Base-by-base conservation (phyloP, 345 rosid genomes). In the Gossypium stocksii region DNA sequence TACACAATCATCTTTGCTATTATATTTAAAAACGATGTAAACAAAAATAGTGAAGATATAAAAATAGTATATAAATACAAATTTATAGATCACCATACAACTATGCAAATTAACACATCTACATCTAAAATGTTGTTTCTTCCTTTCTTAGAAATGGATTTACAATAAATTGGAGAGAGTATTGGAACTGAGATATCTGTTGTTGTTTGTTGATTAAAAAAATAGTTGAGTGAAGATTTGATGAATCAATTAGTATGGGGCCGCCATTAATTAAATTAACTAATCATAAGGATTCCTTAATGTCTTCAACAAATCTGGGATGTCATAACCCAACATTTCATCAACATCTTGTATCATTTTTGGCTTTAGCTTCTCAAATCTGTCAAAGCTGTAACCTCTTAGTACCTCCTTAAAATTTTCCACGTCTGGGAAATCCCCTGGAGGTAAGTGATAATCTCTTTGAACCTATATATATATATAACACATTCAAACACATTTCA, bases 261-360 rank as follows among this genome's bases (percentile, higher is more conserved):
- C 14, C 14, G 41, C 3, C 15, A 48, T 48, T 48, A 48, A 48
- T 11, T 48, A 48, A 48, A 10, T 20, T 19, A 57, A 10, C 77
- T 80, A 91, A 61, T 88, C 98, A 19, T 91, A 91, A 10, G 97
- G 98, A 79, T 95, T 95, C 75, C 82, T 83, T 78, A 94, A 94
- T 75, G 77, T 83, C 89, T 92, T 90, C 83, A 91, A 76, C 69
- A 92, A 89, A 7, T 93, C 84, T 0, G 99, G 97, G 71, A 95
- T 91, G 83, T 93, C 96, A 70, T 95, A 89, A 67, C 89, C 97
- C 78, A 93, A 72, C 99, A 95, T 95, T 73, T 91, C 94, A 72
- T 93, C 99, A 15, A 93, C 97, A 25, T 85, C 85, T 80, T 91
- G 97, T 77, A 90, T 82, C 96, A 93, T 88, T 81, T 95, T 95